Percentiles rank a stretch among this genome's conserved stretches.
Evolutionary conservation across 2,329 filamentous ascomycete species (phyloP).

Genomic region (Aspergillus novoparasiticus): DNA sequence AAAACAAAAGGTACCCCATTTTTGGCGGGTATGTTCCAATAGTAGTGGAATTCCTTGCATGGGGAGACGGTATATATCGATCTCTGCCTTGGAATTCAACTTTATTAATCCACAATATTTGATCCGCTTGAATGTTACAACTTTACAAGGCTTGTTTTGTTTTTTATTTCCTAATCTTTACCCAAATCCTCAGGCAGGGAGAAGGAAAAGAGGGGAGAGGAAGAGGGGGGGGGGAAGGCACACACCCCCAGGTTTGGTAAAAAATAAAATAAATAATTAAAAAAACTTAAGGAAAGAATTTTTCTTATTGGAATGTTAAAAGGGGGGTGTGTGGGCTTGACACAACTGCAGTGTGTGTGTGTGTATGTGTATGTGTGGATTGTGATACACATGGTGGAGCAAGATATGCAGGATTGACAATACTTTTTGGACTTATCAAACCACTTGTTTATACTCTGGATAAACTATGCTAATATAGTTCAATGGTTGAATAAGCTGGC

Average conservation of each 20-base stretch:
- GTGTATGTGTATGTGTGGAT: constrained; percentile 1
- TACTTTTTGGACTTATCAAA: constrained; percentile 21
- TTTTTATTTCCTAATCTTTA: background rate
- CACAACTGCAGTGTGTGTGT: background rate
- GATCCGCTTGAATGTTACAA: background rate
- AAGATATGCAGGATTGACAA: constrained; percentile 19
- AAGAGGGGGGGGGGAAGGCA: background rate
- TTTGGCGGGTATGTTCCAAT: constrained; percentile 1
- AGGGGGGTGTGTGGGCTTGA: background rate
- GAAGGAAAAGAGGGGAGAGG: background rate
- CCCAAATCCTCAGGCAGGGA: background rate
- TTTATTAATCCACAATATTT: background rate
- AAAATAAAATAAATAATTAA: background rate
- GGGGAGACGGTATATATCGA: constrained; percentile 1
- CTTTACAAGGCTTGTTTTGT: background rate
- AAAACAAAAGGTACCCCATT: background rate
- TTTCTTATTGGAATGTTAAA: constrained; percentile 5
- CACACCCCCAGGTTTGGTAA: background rate
- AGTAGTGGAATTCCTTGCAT: constrained; percentile 16
- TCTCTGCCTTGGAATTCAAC: background rate
- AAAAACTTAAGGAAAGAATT: background rate
- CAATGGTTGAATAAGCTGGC: constrained; percentile 11
- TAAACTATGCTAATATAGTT: constrained; percentile 15
- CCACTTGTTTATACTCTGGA: constrained; percentile 2
- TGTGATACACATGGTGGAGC: constrained; percentile 18